phyloP scores from a whole-genome alignment of 1,284 basidiomycete genomes.

The Rhodotorula sp. region DNA sequence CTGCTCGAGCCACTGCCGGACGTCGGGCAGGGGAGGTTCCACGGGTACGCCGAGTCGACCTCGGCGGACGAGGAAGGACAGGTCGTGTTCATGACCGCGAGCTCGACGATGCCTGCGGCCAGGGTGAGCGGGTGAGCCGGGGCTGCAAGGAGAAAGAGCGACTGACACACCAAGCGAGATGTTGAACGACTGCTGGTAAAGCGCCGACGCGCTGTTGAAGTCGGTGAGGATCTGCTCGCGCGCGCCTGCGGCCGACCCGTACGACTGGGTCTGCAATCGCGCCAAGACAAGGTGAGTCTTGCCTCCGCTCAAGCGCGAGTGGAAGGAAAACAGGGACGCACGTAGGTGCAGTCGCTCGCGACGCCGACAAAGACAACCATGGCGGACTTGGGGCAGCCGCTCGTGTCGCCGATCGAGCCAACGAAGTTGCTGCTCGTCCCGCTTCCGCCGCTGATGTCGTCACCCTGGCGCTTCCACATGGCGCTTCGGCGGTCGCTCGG shows the following conservation, averaged over 20 bases:
- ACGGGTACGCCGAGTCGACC: constrained; percentile 50
- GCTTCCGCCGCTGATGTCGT: constrained; percentile 53
- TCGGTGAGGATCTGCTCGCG: constrained; percentile 72
- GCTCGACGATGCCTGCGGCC: constrained; percentile 65
- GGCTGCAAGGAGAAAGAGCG: no score
- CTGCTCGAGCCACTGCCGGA: not conserved
- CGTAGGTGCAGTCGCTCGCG: constrained; percentile 82
- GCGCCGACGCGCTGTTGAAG: constrained; percentile 70
- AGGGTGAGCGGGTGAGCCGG: not conserved
- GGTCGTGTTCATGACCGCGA: constrained; percentile 63
- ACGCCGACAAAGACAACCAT: constrained; percentile 80
- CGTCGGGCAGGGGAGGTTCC: constrained; percentile 56
- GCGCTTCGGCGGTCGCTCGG: not conserved
- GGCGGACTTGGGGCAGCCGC: constrained; percentile 73
- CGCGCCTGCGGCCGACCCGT: constrained; percentile 66
- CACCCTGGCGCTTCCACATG: constrained; percentile 29
- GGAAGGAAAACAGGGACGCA: not conserved
- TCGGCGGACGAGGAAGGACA: constrained; percentile 59
- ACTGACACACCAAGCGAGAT: constrained; percentile 61
- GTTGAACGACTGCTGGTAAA: constrained; percentile 78
- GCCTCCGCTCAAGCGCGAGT: not conserved
- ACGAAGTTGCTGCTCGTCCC: constrained; percentile 61
- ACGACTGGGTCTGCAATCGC: constrained; percentile 51
- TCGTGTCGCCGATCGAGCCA: constrained; percentile 63
- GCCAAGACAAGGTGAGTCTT: constrained; percentile 48